Evolutionary conservation across 441 rosid species (phyloP).

Genomic region (Pelargonium fulgidum): DNA sequence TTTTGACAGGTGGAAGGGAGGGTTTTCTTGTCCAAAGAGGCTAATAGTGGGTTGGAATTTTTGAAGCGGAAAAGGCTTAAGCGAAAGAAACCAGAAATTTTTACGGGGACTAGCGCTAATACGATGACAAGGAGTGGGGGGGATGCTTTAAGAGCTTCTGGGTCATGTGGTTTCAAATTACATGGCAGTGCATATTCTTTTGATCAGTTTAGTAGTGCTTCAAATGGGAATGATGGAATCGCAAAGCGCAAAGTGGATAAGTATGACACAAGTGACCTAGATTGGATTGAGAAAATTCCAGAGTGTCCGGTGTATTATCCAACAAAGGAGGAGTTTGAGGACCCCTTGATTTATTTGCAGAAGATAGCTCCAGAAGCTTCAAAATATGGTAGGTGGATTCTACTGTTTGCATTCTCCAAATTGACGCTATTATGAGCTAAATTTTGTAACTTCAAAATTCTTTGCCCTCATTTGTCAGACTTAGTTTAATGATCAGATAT

Average conservation of each 20-base stretch:
- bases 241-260: constrained; percentile 65
- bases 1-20: constrained; percentile 86
- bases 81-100: constrained; percentile 51
- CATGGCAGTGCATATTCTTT: constrained; percentile 39
- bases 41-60: constrained; percentile 60
- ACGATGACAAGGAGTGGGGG: constrained; percentile 78
- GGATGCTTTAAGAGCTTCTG: constrained; percentile 68
- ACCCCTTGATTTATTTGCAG: constrained; percentile 86
- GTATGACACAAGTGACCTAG: constrained; percentile 62
- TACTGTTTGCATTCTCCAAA: background rate
- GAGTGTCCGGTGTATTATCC: constrained; percentile 94
- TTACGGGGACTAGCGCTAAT: constrained; percentile 35
- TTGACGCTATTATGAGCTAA: background rate
- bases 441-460: background rate
- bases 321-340: constrained; percentile 90
- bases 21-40: constrained; percentile 65
- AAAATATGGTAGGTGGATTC: constrained; percentile 55
- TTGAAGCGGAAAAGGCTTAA: constrained; percentile 83
- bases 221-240: constrained; percentile 44
- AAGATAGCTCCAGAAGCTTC: constrained; percentile 97
- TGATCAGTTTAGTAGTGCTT: constrained; percentile 28
- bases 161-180: constrained; percentile 74
- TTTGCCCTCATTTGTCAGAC: background rate
- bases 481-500: background rate
- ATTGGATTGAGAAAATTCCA: constrained; percentile 82